phyloP scores from a whole-genome alignment of 306 rosid species.

The Lathyrus sativus region DNA sequence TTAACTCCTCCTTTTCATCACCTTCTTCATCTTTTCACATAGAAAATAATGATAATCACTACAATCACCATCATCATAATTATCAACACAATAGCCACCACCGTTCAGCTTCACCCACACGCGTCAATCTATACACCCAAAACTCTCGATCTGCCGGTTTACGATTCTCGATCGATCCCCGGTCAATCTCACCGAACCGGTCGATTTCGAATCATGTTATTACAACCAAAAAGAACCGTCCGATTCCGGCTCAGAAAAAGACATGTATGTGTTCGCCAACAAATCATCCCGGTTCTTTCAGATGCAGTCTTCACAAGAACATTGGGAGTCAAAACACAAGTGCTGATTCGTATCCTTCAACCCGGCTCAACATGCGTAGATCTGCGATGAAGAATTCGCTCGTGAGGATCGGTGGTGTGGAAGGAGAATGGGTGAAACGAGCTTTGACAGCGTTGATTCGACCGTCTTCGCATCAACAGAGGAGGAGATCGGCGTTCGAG shows the following conservation, averaged over 20 bases:
- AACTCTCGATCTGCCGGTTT: conserved; percentile 54
- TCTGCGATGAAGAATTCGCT: conserved; percentile 96
- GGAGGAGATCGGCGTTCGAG: conserved; percentile 66
- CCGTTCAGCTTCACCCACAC: conserved; percentile 81
- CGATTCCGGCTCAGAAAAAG: conserved; percentile 60
- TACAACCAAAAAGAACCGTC: conserved; percentile 50
- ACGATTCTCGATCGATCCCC: conserved; percentile 74
- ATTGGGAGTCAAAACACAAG: conserved; percentile 7
- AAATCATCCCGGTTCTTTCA: conserved; percentile 84
- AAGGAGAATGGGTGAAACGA: conserved; percentile 92
- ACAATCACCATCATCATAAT: conserved; percentile 21
- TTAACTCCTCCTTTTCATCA: conserved; percentile 62
- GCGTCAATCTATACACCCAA: conserved; percentile 63
- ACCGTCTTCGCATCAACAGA: conserved; percentile 86
- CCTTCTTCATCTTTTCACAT: conserved; percentile 57
- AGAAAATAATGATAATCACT: conserved; percentile 7
- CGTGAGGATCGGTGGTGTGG: conserved; percentile 89
- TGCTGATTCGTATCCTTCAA: conserved; percentile 52
- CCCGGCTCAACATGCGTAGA: conserved; percentile 80
- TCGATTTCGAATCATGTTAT: conserved; percentile 62
- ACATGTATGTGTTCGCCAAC: conserved; percentile 97
- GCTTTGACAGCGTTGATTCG: conserved; percentile 86
- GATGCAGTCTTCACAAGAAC: conserved; percentile 87
- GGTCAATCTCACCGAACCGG: conserved; percentile 78
- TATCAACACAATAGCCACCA: conserved; percentile 46